phyloP scores from a whole-genome alignment of 1,139 yeast species.

The Taphrina flavorubra region DNA sequence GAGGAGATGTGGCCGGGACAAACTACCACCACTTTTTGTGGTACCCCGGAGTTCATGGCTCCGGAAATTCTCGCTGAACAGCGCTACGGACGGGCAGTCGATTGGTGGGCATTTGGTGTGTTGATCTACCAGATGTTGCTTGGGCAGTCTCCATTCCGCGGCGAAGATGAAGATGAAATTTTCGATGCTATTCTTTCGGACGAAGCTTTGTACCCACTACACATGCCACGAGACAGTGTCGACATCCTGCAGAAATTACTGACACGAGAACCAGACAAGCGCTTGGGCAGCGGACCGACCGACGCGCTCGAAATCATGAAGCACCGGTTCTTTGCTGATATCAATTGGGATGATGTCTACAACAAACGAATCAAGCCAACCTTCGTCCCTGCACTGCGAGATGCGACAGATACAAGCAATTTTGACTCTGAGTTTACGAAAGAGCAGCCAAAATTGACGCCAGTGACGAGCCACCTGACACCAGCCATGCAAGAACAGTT shows the following conservation, averaged over 20 bases:
- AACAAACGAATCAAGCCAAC: constrained; percentile 74
- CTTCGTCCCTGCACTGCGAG: constrained; percentile 71
- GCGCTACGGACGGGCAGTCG: constrained; percentile 89
- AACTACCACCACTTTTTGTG: constrained; percentile 95
- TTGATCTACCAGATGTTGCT: constrained; percentile 91
- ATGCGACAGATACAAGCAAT: constrained; percentile 89
- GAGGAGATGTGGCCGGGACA: constrained; percentile 92
- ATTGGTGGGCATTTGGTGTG: constrained; percentile 99
- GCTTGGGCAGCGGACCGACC: constrained; percentile 83
- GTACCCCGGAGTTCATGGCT: constrained; percentile 99
- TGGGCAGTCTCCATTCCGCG: constrained; percentile 96
- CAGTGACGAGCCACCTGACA: constrained; percentile 85
- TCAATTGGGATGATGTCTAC: constrained; percentile 85
- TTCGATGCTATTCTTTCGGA: constrained; percentile 97
- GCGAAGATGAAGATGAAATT: constrained; percentile 97
- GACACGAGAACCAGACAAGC: constrained; percentile 81
- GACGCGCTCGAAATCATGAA: constrained; percentile 95
- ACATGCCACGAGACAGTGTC: constrained; percentile 97
- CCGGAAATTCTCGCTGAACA: constrained; percentile 95
- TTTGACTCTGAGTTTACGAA: constrained; percentile 94
- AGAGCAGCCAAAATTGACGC: constrained; percentile 93
- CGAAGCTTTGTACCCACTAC: constrained; percentile 96
- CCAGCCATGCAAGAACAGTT: constrained; percentile 93
- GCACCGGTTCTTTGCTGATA: constrained; percentile 89
- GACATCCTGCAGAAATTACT: constrained; percentile 87